phyloP scores from a whole-genome alignment of 2,329 filamentous ascomycete genomes.

The Tricladium varicosporioides region DNA sequence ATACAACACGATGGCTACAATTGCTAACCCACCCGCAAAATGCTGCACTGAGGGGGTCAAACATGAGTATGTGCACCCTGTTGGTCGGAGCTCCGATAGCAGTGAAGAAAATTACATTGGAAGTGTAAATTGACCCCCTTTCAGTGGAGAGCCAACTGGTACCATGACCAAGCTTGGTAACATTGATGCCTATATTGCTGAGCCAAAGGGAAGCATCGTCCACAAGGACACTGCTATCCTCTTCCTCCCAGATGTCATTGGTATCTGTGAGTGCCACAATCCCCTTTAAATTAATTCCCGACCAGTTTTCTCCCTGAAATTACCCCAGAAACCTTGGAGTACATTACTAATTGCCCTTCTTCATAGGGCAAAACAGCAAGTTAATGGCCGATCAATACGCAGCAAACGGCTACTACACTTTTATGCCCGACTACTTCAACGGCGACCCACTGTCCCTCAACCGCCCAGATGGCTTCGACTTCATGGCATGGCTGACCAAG shows the following conservation, averaged over 20 bases:
- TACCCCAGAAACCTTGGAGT: neutral
- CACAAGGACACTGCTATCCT: constrained; percentile 34
- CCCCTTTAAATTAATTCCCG: neutral
- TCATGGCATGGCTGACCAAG: constrained; percentile 46
- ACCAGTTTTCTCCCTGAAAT: neutral
- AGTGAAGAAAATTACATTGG: neutral
- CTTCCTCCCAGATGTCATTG: constrained; percentile 33
- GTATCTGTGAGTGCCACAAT: constrained; percentile 22
- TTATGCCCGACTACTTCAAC: constrained; percentile 70
- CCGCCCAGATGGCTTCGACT: constrained; percentile 41
- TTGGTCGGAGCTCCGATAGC: too few species aligned
- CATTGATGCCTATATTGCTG: constrained; percentile 34
- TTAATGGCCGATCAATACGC: constrained; percentile 74
- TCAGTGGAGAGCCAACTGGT: constrained; percentile 31
- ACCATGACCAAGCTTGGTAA: constrained; percentile 28
- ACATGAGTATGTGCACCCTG: constrained; percentile 28
- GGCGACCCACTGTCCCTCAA: constrained; percentile 60
- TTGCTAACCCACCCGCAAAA: constrained; percentile 29
- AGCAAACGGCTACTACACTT: constrained; percentile 51
- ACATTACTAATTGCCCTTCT: constrained; percentile 24
- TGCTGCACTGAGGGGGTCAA: constrained; percentile 36
- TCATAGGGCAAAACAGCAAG: constrained; percentile 52
- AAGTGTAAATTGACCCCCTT: constrained; percentile 5
- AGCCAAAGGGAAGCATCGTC: constrained; percentile 25
- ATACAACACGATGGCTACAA: constrained; percentile 29